Percentiles rank a stretch among this genome's conserved stretches.
phyloP scores from a whole-genome alignment of 2,329 filamentous ascomycete species.

The Calonectria henricotiae region DNA sequence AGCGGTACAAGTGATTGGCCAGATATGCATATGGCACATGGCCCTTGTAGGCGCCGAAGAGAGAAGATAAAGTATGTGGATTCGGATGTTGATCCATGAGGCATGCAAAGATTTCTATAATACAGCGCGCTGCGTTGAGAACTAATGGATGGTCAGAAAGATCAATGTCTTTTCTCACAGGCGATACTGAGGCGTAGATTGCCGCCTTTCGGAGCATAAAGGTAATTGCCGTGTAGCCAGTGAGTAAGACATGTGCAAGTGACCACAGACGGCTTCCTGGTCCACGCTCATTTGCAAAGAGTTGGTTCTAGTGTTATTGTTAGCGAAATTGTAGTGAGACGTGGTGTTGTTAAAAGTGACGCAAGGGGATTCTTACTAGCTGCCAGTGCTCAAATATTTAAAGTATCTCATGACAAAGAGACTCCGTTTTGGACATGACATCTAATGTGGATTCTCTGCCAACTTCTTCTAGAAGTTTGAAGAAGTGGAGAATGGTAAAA shows the following conservation, averaged over 20 bases:
- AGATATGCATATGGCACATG: neutral
- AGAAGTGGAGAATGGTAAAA: neutral
- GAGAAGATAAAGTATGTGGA: neutral
- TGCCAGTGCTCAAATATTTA: constrained; percentile 15
- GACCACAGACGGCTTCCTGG: neutral
- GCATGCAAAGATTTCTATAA: neutral
- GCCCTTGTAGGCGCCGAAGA: constrained; percentile 1
- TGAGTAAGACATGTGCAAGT: neutral
- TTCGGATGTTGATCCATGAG: neutral
- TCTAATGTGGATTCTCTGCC: neutral
- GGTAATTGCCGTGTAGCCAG: constrained; percentile 2
- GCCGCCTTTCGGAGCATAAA: constrained; percentile 14
- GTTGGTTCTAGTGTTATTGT: neutral
- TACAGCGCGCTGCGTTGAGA: neutral
- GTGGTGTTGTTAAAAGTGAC: neutral
- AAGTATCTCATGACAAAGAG: neutral
- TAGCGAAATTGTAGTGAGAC: neutral
- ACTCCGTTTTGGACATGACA: constrained; percentile 1
- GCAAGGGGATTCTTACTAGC: neutral
- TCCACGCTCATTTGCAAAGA: neutral
- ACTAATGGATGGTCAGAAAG: neutral
- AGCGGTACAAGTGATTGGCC: neutral
- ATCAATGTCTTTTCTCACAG: neutral
- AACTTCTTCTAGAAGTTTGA: neutral
- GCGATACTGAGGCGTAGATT: neutral